Evolutionary conservation across 1,139 yeast species (phyloP), one percentile per base, ranked within the genome.

Genomic region (Pichia sp.): DNA sequence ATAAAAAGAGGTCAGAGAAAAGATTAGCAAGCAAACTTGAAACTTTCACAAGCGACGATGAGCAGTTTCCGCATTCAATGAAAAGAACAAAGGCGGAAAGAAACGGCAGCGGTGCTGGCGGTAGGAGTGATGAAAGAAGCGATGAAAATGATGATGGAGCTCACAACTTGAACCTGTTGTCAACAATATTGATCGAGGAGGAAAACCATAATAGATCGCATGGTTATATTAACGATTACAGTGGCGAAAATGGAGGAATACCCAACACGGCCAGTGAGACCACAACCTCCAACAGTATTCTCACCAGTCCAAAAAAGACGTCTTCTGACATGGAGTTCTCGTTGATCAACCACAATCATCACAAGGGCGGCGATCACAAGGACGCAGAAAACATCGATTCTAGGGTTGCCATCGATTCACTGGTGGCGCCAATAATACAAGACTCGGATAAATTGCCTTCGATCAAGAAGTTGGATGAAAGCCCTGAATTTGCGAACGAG

Each of bases 1-100:
- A 85, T 65, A 75, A 87, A 58, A 84, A 83, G 64, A 72, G 90
- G 56, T 75, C 81, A 13, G 74, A 72, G 43, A 70, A 68, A 55
- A 57, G 71, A 50, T 53, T 61, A 8, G 69, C 67, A 1, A 61
- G 61, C 44, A 65, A 61, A 47, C 13, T 53, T 3, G 49, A 51
- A 43, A 57, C 47, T 16, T 19, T 49, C 4, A 50, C 54, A 5
- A 53, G 56, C 40, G 57, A 54, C 45, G 59, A 61, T 13, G 60
- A 60, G 36, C 45, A 41, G 8, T 23, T 29, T 15, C 8, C 44
- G n/a, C 32, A 29, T 5, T 23, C 13, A 5, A 8, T 31, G 5
- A 54, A 54, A 43, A 49, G 50, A 16, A 8, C 50, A 8, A 41
- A 31, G 34, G 36, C 34, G 26, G 55, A 48, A 8, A 29, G 36